Conservation (phyloP, 2,329 filamentous ascomycete species). For the Gyromitra esculenta region DNA sequence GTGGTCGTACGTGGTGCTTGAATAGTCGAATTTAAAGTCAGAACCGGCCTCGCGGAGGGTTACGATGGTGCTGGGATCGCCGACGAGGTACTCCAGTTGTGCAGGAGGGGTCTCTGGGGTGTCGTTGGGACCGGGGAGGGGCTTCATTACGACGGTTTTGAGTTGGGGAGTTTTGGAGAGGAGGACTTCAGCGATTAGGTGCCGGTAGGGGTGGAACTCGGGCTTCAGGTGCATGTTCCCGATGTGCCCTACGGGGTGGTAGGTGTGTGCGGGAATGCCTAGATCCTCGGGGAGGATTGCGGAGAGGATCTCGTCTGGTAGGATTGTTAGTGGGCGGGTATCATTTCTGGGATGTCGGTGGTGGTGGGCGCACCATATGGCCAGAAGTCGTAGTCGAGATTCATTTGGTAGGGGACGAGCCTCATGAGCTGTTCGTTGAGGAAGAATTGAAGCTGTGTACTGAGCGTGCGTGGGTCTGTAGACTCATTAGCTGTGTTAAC, state of each 20-base stretch:
- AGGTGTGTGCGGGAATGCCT: conserved; percentile 62
- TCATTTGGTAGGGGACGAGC: conserved; percentile 78
- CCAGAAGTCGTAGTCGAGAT: conserved; percentile 86
- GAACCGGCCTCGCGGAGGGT: conserved; percentile 83
- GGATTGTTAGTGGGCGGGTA: conserved; percentile 32
- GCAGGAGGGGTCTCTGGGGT: conserved; percentile 77
- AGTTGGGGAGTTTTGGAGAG: conserved; percentile 87
- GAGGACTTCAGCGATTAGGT: conserved; percentile 83
- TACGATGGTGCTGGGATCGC: conserved; percentile 83
- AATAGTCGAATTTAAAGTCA: conserved; percentile 88
- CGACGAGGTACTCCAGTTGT: conserved; percentile 90
- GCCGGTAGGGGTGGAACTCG: conserved; percentile 83
- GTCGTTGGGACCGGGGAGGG: conserved; percentile 86
- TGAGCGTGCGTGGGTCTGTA: conserved; percentile 78
- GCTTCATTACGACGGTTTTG: conserved; percentile 94
- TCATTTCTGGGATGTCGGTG: conserved; percentile 41
- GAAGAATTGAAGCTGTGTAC: conserved; percentile 73
- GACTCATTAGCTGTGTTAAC: conserved; percentile 5
- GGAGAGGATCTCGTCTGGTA: conserved; percentile 78
- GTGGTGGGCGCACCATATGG: conserved; percentile 72
- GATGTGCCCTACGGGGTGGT: conserved; percentile 51
- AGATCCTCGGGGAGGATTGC: conserved; percentile 82
- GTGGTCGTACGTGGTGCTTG: conserved; percentile 97
- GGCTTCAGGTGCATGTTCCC: conserved; percentile 90
- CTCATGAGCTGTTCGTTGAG: conserved; percentile 73